Percentiles rank a stretch among this genome's conserved stretches.
Evolutionary conservation across 2,329 filamentous ascomycete genomes (phyloP).

Genomic region (Hortaea sp.): DNA sequence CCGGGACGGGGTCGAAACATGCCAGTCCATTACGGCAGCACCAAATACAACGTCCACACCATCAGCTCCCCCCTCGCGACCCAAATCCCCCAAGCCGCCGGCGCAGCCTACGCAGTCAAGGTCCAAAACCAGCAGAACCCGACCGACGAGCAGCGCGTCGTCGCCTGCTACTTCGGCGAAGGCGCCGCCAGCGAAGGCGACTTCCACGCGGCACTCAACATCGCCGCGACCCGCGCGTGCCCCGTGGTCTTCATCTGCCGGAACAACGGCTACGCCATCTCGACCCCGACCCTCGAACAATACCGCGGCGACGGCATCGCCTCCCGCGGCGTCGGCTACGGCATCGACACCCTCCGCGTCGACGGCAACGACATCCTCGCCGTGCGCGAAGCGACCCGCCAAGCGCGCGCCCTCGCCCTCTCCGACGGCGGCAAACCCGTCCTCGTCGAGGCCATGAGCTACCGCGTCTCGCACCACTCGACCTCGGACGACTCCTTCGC

Average conservation of each 20-base stretch:
- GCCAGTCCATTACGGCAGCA: conserved; percentile 92
- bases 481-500: conserved; percentile 96
- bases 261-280: conserved; percentile 89
- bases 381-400: conserved; percentile 67
- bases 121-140: conserved; percentile 66
- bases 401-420: conserved; percentile 68
- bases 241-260: conserved; percentile 84
- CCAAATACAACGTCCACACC: conserved; percentile 75
- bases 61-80: conserved; percentile 80
- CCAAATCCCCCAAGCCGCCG: conserved; percentile 79
- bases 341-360: conserved; percentile 85
- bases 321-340: conserved; percentile 75
- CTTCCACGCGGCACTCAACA: conserved; percentile 84
- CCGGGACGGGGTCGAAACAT: conserved; percentile 79
- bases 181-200: conserved; percentile 85
- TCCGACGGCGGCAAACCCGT: conserved; percentile 72
- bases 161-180: conserved; percentile 81
- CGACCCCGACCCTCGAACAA: conserved; percentile 79
- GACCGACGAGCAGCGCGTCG: conserved; percentile 55
- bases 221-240: conserved; percentile 78
- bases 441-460: conserved; percentile 91
- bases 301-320: conserved; percentile 89
- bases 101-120: conserved; percentile 80
- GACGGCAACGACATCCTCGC: conserved; percentile 95
- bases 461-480: conserved; percentile 95